phyloP scores from a whole-genome alignment of 2,329 filamentous ascomycete genomes.

The Sodiomyces alkalinus region DNA sequence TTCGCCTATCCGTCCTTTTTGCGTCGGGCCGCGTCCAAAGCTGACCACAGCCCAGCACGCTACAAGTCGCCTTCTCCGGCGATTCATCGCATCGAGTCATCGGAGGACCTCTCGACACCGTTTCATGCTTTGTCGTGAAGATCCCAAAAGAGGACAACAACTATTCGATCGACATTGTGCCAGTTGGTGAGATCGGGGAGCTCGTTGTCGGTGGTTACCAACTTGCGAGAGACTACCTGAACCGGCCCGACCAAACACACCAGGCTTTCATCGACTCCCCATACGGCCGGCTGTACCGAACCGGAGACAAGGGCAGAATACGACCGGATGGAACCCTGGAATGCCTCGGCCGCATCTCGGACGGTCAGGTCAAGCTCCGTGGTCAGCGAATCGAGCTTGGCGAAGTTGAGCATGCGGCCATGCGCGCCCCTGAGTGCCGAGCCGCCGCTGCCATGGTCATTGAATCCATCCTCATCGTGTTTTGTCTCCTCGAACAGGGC shows the following conservation, averaged over 20 bases:
- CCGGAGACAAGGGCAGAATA: constrained; percentile 68
- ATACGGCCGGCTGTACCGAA: constrained; percentile 63
- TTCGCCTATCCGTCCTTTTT: background rate
- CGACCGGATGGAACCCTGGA: constrained; percentile 56
- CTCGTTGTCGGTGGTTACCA: constrained; percentile 70
- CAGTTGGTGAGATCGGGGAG: constrained; percentile 57
- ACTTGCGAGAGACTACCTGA: constrained; percentile 67
- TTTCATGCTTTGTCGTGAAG: constrained; percentile 58
- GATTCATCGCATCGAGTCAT: constrained; percentile 51
- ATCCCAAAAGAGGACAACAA: constrained; percentile 19
- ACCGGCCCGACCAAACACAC: constrained; percentile 60
- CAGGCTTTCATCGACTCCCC: constrained; percentile 53
- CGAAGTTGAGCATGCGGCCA: constrained; percentile 57
- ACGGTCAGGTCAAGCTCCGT: constrained; percentile 73
- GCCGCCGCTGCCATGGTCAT: constrained; percentile 53
- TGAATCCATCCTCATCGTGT: constrained; percentile 55
- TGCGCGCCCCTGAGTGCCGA: constrained; percentile 46
- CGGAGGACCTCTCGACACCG: constrained; percentile 64
- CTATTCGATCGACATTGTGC: constrained; percentile 35
- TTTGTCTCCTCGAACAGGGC: constrained; percentile 42
- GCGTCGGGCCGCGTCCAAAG: background rate
- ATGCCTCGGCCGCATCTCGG: constrained; percentile 64
- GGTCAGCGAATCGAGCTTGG: constrained; percentile 73
- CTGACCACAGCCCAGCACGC: constrained; percentile 35
- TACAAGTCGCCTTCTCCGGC: constrained; percentile 47